phyloP scores from a whole-genome alignment of 768 basidiomycete species.

The Leccinellum albellum region DNA sequence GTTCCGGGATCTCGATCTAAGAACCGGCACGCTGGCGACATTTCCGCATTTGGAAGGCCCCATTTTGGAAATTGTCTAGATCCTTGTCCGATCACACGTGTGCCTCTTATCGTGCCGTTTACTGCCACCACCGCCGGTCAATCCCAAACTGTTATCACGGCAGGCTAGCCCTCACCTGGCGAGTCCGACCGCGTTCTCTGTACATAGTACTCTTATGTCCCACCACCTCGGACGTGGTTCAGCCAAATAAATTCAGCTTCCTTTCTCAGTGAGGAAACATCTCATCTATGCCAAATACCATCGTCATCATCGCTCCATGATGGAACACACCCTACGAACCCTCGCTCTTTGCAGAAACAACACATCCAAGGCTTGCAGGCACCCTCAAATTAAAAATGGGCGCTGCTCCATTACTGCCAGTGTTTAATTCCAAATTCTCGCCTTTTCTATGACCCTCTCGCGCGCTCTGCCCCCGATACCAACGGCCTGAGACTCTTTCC shows the following conservation, averaged over 20 bases:
- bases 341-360: not conserved
- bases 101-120: slow-evolving; percentile 18
- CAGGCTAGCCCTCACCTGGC: too few species aligned
- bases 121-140: not conserved
- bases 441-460: not conserved
- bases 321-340: not conserved
- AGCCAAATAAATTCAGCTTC: not conserved
- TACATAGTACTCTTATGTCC: too few species aligned
- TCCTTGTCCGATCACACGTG: slow-evolving; percentile 20
- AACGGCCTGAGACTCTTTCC: slow-evolving; percentile 1
- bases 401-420: not conserved
- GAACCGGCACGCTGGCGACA: slow-evolving; percentile 2
- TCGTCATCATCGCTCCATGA: not conserved
- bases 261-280: not conserved
- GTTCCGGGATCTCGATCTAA: slow-evolving; percentile 24
- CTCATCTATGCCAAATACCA: too few species aligned
- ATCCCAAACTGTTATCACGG: not conserved
- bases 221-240: not conserved
- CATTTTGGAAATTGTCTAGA: slow-evolving; percentile 20
- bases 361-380: not conserved
- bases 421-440: not conserved
- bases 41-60: slow-evolving; percentile 12
- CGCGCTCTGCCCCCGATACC: slow-evolving; percentile 2
- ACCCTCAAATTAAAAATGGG: not conserved
- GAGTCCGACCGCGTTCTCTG: too few species aligned